Conservation (phyloP, 2,329 filamentous ascomycete species). For the Hymenoscyphus repandus region DNA sequence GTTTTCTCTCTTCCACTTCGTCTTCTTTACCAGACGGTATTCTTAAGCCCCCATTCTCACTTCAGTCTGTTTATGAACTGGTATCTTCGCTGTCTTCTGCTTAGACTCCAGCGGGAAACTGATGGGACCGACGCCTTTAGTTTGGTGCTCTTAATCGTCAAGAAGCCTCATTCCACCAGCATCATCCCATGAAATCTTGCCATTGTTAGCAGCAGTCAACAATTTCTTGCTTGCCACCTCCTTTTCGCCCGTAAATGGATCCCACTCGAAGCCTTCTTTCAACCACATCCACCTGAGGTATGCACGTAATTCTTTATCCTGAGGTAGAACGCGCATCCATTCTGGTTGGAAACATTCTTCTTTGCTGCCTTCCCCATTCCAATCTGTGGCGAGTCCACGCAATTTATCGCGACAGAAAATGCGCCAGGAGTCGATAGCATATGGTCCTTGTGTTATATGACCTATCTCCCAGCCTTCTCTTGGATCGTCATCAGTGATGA, state of each 20-base stretch:
- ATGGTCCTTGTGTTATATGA: conserved; percentile 75
- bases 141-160: conserved; percentile 24
- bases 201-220: conserved; percentile 50
- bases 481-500: conserved; percentile 39
- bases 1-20: no score
- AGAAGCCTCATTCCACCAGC: conserved; percentile 34
- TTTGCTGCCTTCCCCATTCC: conserved; percentile 52
- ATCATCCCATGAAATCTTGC: conserved; percentile 42
- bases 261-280: conserved; percentile 78
- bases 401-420: conserved; percentile 86
- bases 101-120: no score
- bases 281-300: conserved; percentile 91
- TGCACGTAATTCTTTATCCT: conserved; percentile 84
- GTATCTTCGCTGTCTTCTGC: no score
- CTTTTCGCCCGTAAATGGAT: conserved; percentile 63
- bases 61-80: no score
- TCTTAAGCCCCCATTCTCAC: no score
- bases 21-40: no score
- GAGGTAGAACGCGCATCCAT: conserved; percentile 80
- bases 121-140: no score
- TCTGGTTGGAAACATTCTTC: conserved; percentile 65
- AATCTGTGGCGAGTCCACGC: conserved; percentile 59
- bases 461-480: conserved; percentile 69
- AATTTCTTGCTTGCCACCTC: conserved; percentile 47
- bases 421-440: conserved; percentile 84